phyloP scores from a whole-genome alignment of 108 stramenopile species.

The Pelagomonas calceolata region DNA sequence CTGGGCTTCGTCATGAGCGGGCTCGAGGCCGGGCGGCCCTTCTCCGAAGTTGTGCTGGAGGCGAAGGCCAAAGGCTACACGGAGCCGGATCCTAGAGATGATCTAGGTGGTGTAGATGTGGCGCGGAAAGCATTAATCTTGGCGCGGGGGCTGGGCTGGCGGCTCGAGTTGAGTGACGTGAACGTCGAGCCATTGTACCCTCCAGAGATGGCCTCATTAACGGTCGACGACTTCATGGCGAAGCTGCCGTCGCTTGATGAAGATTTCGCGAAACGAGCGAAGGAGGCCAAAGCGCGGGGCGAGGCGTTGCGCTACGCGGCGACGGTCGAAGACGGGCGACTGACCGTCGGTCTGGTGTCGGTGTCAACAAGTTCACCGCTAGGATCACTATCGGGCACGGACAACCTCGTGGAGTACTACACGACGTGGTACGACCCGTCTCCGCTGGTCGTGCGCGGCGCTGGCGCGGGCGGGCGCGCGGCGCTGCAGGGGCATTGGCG shows the following conservation, averaged over 20 bases:
- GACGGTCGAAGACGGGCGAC: constrained; percentile 35
- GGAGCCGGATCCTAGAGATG: constrained; percentile 47
- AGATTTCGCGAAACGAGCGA: constrained; percentile 26
- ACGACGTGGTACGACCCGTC: constrained; percentile 38
- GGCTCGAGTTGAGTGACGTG: constrained; percentile 31
- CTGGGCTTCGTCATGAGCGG: constrained; percentile 43
- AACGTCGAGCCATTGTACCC: constrained; percentile 40
- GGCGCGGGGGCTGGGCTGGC: constrained; percentile 36
- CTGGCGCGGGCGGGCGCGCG: constrained; percentile 46
- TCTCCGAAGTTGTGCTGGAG: constrained; percentile 36
- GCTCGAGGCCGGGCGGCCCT: constrained; percentile 36
- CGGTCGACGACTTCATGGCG: constrained; percentile 43
- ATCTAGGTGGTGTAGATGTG: constrained; percentile 49
- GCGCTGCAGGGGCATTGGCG: constrained; percentile 43
- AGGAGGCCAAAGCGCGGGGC: constrained; percentile 26
- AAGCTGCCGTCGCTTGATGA: constrained; percentile 29
- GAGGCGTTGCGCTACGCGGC: constrained; percentile 49
- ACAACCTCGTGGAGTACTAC: constrained; percentile 45
- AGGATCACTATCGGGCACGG: constrained; percentile 40
- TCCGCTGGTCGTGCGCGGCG: constrained; percentile 45
- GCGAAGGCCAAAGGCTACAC: constrained; percentile 48
- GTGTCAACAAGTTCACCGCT: constrained; percentile 13
- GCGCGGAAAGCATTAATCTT: constrained; percentile 52
- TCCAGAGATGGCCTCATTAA: constrained; percentile 23
- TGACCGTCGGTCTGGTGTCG: constrained; percentile 27